A percentile compares a stretch with the other conserved stretches of the same genome.
Conservation (phyloP, 768 basidiomycete genomes). For the Crucibulum laeve region DNA sequence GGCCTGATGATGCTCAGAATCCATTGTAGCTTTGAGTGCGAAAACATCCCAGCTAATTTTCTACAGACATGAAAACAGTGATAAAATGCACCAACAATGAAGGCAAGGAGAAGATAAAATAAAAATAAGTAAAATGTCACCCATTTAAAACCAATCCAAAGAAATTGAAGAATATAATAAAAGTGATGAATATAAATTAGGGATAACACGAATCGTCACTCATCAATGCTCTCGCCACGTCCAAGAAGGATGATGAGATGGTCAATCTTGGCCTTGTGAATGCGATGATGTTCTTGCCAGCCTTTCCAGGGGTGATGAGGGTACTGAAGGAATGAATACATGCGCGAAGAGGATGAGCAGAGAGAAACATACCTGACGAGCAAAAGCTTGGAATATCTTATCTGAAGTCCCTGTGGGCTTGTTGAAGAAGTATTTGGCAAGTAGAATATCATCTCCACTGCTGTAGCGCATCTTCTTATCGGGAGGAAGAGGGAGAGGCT, state of each 20-base stretch:
- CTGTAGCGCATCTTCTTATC: slow-evolving; percentile 90
- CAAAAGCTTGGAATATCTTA: slow-evolving; percentile 81
- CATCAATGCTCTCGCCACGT: slow-evolving; percentile 49
- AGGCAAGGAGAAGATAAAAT: too few species aligned
- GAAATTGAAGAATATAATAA: too few species aligned
- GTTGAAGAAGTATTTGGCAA: slow-evolving; percentile 68
- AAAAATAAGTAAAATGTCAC: too few species aligned
- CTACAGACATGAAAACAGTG: too few species aligned
- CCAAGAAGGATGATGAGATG: slow-evolving; percentile 63
- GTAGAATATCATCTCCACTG: slow-evolving; percentile 70
- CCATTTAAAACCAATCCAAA: too few species aligned
- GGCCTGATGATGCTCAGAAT: too few species aligned
- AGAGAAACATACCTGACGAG: slow-evolving; percentile 47
- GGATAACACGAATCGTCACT: not conserved
- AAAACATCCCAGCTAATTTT: too few species aligned
- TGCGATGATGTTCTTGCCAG: slow-evolving; percentile 89
- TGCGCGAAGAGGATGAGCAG: slow-evolving; percentile 4
- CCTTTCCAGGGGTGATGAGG: slow-evolving; percentile 93
- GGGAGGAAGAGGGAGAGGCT: slow-evolving; percentile 68
- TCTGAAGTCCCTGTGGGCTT: slow-evolving; percentile 82
- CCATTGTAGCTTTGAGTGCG: too few species aligned
- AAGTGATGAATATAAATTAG: too few species aligned
- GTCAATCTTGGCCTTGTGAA: slow-evolving; percentile 84
- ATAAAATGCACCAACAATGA: too few species aligned
- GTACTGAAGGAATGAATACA: slow-evolving; percentile 39